Evolutionary conservation across 176 grass and related monocot genomes (phyloP).

Genomic region (Bolboschoenus planiculmis): DNA sequence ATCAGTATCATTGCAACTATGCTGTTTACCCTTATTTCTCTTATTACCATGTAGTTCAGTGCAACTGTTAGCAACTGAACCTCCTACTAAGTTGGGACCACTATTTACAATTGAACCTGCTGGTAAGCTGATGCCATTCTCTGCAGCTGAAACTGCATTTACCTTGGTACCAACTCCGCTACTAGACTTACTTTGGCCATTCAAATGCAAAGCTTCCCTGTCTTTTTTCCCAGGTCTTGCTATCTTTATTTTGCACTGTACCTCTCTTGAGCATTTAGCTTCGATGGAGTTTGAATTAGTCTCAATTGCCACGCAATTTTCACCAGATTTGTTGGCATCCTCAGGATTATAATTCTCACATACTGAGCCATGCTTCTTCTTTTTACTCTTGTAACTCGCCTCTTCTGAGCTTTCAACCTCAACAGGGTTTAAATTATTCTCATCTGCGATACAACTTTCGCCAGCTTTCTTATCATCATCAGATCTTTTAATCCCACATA

Average conservation of each 20-base stretch:
- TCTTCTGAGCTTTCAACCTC: background rate
- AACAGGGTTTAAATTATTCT: background rate
- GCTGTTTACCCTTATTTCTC: background rate
- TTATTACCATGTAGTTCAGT: background rate
- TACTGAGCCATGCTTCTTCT: background rate
- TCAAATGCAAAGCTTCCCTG: background rate
- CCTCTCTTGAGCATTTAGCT: background rate
- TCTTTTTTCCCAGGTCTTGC: background rate
- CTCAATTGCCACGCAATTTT: constrained; percentile 6
- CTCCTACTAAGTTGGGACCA: background rate
- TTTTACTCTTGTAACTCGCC: background rate
- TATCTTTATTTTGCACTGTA: background rate
- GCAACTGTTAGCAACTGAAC: background rate
- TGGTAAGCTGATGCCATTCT: background rate
- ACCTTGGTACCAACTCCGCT: background rate
- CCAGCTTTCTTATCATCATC: background rate
- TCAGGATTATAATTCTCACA: background rate
- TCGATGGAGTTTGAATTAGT: background rate
- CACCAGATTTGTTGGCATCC: background rate
- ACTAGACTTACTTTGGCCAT: background rate
- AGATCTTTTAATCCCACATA: background rate
- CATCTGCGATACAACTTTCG: background rate
- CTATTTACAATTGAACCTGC: background rate
- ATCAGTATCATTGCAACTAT: constrained; percentile 4
- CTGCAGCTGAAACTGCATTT: background rate